Evolutionary conservation across 331 rosid species (phyloP).

Genomic region (Saraca asoca): DNA sequence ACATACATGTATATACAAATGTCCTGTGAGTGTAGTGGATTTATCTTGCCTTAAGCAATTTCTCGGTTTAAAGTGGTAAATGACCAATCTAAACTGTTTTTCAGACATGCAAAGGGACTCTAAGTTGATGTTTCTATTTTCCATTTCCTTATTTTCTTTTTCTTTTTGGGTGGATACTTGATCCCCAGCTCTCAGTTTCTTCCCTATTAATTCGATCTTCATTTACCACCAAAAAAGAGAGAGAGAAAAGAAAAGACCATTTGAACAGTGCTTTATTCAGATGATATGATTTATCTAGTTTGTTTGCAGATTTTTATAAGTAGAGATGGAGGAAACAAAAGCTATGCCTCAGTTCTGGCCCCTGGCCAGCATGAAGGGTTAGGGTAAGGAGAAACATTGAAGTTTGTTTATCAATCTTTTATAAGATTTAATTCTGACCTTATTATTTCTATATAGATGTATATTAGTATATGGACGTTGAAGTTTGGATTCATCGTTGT

Average conservation of each 20-base stretch:
- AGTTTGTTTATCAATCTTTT: conserved; percentile 26
- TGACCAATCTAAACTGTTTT: no score
- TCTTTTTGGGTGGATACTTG: no score
- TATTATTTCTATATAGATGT: no score
- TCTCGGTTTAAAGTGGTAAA: not conserved
- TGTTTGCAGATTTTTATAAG: conserved; percentile 80
- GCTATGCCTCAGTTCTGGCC: conserved; percentile 89
- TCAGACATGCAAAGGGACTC: no score
- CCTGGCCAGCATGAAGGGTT: conserved; percentile 98
- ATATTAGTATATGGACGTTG: not conserved
- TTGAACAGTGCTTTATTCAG: conserved; percentile 18
- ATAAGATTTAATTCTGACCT: no score
- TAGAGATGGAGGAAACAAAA: conserved; percentile 93
- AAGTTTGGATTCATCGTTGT: no score
- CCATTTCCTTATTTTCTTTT: no score
- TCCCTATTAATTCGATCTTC: no score
- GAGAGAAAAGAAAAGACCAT: not conserved
- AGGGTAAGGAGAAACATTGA: conserved; percentile 61
- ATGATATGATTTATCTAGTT: conserved; percentile 37
- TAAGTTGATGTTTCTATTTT: no score
- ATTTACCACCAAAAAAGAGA: no score
- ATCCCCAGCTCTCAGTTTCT: no score
- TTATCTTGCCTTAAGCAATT: not conserved
- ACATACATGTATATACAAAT: not conserved
- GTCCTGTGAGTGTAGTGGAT: not conserved